Evolutionary conservation across 2,329 filamentous ascomycete genomes (phyloP), one percentile per base, ranked within the genome.

Genomic region (Penicillium brevicompactum): DNA sequence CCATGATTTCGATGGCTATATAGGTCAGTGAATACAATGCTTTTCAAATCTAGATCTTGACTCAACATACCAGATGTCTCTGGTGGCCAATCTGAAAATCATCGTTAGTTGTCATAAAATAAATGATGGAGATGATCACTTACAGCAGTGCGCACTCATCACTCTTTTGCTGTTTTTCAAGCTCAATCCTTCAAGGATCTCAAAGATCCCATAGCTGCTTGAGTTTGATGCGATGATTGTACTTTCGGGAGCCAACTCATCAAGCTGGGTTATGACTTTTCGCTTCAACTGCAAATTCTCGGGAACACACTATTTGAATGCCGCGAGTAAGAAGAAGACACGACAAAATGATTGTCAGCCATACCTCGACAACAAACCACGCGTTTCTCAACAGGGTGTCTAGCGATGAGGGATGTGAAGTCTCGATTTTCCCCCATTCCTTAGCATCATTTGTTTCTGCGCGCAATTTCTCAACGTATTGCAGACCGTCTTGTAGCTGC

Each of bases 211-310:
- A 57, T 78, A 79, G 48, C 77, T 80, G 54, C 77, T 79, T 1
- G 78, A 80, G 49, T 81, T 81, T 0, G 76, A 78, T 0, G 75
- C 78, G 43, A 81, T 72, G 5, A 80, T 75, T 0, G 72, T 73
- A 1, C 73, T 67, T 0, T 64, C 53, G 0, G 66, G 61, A 0
- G 77, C 70, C 1, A 74, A 45, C 1, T 66, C 53, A 57, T 80
- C 78, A 2, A 81, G 64, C 21, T 79, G 61, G 0, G 56, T 42
- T 22, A 81, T 71, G 4, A 78, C 65, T 2, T 67, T 60, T 44
- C 65, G 71, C 57, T 81, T 81, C n/a, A 79, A 61, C 0, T 65
- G 41, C 7, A 80, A 61, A 24, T 68, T 67, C 56, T 81, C 78
- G 0, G 78, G 78, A 7, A 80, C 70, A 51, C 77, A 79, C 77